Percentiles rank a stretch among this genome's conserved stretches.
Conservation (phyloP, 768 basidiomycete species). For the Paxillus ammoniavirescens region DNA sequence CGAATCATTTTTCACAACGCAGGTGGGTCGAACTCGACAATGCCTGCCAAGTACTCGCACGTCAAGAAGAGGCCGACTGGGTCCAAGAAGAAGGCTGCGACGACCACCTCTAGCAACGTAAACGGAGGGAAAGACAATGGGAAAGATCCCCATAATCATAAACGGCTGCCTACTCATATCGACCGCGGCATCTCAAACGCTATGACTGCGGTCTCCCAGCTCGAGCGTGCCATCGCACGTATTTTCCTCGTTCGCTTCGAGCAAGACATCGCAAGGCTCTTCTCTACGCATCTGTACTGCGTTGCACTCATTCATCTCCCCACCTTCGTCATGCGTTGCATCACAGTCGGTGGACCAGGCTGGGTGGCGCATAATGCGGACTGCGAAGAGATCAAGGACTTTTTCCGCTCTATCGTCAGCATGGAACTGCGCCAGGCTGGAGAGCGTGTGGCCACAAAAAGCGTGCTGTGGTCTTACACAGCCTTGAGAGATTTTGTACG, state of each 20-base stretch:
- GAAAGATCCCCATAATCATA: conserved; percentile 30
- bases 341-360: conserved; percentile 57
- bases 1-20: background rate
- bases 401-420: conserved; percentile 63
- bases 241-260: conserved; percentile 69
- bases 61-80: conserved; percentile 63
- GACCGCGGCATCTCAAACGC: conserved; percentile 57
- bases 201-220: conserved; percentile 58
- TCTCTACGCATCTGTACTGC: conserved; percentile 66
- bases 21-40: conserved; percentile 22
- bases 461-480: conserved; percentile 77
- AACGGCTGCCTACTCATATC: conserved; percentile 44
- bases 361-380: conserved; percentile 71
- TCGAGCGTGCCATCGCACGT: conserved; percentile 67
- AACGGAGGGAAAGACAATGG: conserved; percentile 20
- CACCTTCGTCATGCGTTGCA: conserved; percentile 63
- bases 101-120: conserved; percentile 25
- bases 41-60: conserved; percentile 76
- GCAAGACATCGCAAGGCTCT: conserved; percentile 72
- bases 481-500: conserved; percentile 73
- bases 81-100: conserved; percentile 43
- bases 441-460: conserved; percentile 77
- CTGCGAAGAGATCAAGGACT: conserved; percentile 71
- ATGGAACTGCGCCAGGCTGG: conserved; percentile 81
- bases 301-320: conserved; percentile 66